A percentile compares a stretch with the other conserved stretches of the same genome.
These are phyloP conservation scores for Aspergillus sp. DNA, from an alignment of 2,329 filamentous ascomycete species.

Conservation along the genomic window DNA sequence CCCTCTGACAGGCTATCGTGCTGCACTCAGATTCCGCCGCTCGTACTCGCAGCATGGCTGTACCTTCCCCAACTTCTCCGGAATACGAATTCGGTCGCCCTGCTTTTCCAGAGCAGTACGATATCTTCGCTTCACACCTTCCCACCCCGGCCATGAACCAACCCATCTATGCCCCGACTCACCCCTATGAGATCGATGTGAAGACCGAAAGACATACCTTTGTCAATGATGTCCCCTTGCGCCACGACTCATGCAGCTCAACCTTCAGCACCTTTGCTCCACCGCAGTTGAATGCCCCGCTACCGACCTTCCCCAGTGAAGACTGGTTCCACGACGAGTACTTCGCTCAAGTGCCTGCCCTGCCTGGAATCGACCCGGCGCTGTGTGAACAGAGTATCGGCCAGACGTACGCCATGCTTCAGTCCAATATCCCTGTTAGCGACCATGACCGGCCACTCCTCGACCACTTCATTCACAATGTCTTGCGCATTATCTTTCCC, in stretches of 20 bases:
- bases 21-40: conserved; percentile 17
- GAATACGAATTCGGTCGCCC: conserved; percentile 70
- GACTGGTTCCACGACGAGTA: conserved; percentile 74
- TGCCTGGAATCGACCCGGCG: conserved; percentile 24
- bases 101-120: conserved; percentile 50
- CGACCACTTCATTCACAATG: conserved; percentile 86
- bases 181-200: conserved; percentile 91
- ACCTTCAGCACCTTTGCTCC: conserved; percentile 92
- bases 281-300: conserved; percentile 67
- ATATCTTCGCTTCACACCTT: conserved; percentile 46
- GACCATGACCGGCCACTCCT: conserved; percentile 84
- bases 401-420: conserved; percentile 59
- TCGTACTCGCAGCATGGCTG: conserved; percentile 20
- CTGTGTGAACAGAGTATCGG: conserved; percentile 22
- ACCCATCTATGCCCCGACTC: conserved; percentile 59
- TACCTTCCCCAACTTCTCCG: conserved; percentile 66
- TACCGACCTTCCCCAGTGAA: conserved; percentile 64
- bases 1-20: conserved; percentile 11
- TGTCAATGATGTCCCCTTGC: conserved; percentile 83
- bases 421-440: conserved; percentile 78
- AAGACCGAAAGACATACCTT: conserved; percentile 95
- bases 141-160: conserved; percentile 58
- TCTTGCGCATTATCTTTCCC: conserved; percentile 87
- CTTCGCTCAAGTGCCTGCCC: conserved; percentile 59
- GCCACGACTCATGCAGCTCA: conserved; percentile 83